Evolutionary conservation across 2,329 filamentous ascomycete species (phyloP).

Genomic region (Colletotrichum scovillei): DNA sequence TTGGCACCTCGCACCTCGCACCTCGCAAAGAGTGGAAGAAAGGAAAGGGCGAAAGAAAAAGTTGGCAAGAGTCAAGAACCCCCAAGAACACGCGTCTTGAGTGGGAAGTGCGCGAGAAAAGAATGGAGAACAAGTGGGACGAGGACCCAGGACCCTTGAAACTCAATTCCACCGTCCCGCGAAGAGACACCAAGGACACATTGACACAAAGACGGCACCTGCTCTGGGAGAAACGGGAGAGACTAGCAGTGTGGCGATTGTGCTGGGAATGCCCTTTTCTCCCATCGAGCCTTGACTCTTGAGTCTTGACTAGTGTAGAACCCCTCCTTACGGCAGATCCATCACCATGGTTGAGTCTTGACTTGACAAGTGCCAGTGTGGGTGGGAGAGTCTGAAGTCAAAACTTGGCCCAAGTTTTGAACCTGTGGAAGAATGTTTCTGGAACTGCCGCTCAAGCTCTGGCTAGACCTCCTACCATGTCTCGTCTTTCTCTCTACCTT

Average conservation of each 20-base stretch:
- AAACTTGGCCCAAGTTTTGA: no score
- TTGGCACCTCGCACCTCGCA: no score
- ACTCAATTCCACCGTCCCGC: constrained; percentile 27
- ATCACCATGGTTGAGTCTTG: not conserved
- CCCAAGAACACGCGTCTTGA: constrained; percentile 29
- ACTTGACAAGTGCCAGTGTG: not conserved
- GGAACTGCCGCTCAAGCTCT: constrained; percentile 9
- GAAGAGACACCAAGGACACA: not conserved
- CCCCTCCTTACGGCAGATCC: not conserved
- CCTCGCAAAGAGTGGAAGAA: not conserved
- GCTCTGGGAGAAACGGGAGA: not conserved
- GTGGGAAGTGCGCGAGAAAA: constrained; percentile 4
- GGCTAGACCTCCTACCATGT: not conserved
- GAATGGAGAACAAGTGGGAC: constrained; percentile 29
- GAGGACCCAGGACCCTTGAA: constrained; percentile 33
- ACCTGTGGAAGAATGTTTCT: constrained; percentile 26
- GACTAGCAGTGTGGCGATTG: not conserved
- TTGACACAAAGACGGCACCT: not conserved
- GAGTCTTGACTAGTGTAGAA: no score
- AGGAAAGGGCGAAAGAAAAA: not conserved
- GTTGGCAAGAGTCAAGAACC: constrained; percentile 32
- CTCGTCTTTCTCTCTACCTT: no score
- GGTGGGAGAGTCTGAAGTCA: not conserved
- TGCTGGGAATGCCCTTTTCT: not conserved
- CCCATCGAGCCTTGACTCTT: not conserved